Evolutionary conservation across 1,284 basidiomycete genomes (phyloP).

Genomic region (Ceratobasidium sp.): DNA sequence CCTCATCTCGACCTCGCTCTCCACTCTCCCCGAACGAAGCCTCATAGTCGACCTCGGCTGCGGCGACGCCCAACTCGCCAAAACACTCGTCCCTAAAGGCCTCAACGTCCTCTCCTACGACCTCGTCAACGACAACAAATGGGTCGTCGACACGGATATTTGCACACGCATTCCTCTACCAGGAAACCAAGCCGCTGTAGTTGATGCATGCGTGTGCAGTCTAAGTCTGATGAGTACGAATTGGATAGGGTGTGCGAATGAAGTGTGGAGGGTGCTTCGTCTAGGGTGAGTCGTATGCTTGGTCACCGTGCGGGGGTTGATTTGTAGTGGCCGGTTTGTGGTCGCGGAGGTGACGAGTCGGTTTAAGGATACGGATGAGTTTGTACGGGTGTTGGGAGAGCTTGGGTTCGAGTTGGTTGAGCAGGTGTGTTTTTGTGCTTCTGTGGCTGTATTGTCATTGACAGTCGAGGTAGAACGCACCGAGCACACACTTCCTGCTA

Average conservation of each 20-base stretch:
- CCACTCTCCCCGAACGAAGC: slow-evolving; percentile 65
- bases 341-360: slow-evolving; percentile 97
- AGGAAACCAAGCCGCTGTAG: slow-evolving; percentile 80
- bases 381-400: slow-evolving; percentile 70
- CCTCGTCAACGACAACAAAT: slow-evolving; percentile 73
- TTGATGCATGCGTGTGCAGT: slow-evolving; percentile 92
- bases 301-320: too few relatives aligned
- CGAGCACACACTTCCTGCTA: slow-evolving; percentile 87
- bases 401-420: slow-evolving; percentile 81
- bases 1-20: slow-evolving; percentile 65
- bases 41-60: slow-evolving; percentile 94
- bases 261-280: slow-evolving; percentile 87
- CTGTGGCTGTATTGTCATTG: slow-evolving; percentile 21
- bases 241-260: slow-evolving; percentile 89
- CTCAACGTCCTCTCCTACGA: slow-evolving; percentile 81
- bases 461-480: slow-evolving; percentile 63
- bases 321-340: too few relatives aligned
- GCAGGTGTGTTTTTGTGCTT: slow-evolving; percentile 61
- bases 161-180: slow-evolving; percentile 77
- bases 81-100: slow-evolving; percentile 69
- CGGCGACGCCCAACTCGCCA: slow-evolving; percentile 90
- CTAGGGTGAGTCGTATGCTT: too few relatives aligned
- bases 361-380: slow-evolving; percentile 77
- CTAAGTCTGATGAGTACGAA: slow-evolving; percentile 97
- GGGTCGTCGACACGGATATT: slow-evolving; percentile 81